Percentiles rank a stretch among this genome's conserved stretches.
These are phyloP conservation scores for Diversispora eburnea DNA, from an alignment of 192 early-diverging fungal genomes.

Conservation along the genomic window DNA sequence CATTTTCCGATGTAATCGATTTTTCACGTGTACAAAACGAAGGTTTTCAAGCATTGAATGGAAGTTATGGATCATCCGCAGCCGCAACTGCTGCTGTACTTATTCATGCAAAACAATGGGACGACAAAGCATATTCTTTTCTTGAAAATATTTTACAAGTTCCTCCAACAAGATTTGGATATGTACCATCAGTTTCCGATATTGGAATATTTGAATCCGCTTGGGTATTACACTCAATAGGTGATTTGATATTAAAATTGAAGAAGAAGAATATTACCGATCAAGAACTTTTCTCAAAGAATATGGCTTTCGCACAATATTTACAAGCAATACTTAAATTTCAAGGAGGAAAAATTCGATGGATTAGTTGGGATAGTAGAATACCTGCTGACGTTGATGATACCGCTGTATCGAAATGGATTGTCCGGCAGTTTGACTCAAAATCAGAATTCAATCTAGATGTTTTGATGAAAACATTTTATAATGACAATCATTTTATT, in stretches of 20 bases:
- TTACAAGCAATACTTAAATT: background rate
- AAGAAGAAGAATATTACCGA: background rate
- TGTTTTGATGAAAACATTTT: background rate
- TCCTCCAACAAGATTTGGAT: background rate
- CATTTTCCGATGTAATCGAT: constrained; percentile 1
- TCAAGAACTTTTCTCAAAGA: background rate
- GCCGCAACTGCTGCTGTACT: constrained; percentile 18
- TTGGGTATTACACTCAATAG: constrained; percentile 7
- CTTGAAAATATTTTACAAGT: background rate
- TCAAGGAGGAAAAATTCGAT: constrained; percentile 11
- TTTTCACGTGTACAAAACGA: constrained; percentile 14
- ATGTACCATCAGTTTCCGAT: constrained; percentile 1
- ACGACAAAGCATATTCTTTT: constrained; percentile 13
- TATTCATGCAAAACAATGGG: constrained; percentile 5
- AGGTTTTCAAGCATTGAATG: constrained; percentile 24
- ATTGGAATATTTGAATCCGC: constrained; percentile 19
- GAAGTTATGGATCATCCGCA: constrained; percentile 23
- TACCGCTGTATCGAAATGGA: background rate
- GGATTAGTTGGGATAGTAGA: constrained; percentile 18
- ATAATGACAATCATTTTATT: constrained; percentile 10
- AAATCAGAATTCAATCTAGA: background rate
- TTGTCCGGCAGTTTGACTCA: constrained; percentile 9
- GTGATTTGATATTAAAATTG: background rate
- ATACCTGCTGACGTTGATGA: constrained; percentile 15
- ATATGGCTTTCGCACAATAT: background rate